Evolutionary conservation across 768 basidiomycete species (phyloP), one percentile per base, ranked within the genome.

Genomic region (Lentinula sp.): DNA sequence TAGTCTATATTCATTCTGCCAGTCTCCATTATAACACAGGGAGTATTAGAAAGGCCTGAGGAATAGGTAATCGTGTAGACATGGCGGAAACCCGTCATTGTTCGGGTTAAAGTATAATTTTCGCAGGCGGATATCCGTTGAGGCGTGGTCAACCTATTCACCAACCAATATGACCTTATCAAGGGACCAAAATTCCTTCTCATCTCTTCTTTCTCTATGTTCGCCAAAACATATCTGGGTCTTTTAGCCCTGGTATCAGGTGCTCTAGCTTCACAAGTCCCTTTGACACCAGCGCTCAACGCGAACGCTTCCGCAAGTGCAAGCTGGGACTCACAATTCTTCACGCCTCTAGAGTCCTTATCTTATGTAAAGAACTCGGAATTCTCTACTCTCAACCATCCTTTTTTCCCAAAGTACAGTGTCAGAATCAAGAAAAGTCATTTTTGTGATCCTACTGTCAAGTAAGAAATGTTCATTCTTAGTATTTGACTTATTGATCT

Each of bases 391-490:
- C 66, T 82, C 37, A 71, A 75, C 7, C 82, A 83, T 67, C 76
- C 84, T 4, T 71, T 69, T 6, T 84, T 84, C 62, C 84, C 85
- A 18, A 69, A 73, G 40, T 80, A 85, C 61, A 74, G 76, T 52
- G 77, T 87, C 46, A 79, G 85, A 43, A 71, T 87, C 64, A 87
- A 85, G 74, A 85, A 84, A 70, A 81, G 74, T 40, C 66, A 74
- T 55, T 87, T 87, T 67, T 87, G 85, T 64, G 85, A 87, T 67
- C 79, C 83, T 13, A 86, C 84, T 15, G 85, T 86, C 45, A 83
- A 81, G 83, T 84, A 65, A 70, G 40, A 42, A 43, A 32, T 6
- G 46, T 43, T 18, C 15, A 37, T n/a, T n/a, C 16, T 5, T 43
- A 46, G 40, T 18, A 45, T 23, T 52, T 37, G 18, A 32, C 53